phyloP scores from a whole-genome alignment of 306 rosid species.

The Pachyrhizus erosus region DNA sequence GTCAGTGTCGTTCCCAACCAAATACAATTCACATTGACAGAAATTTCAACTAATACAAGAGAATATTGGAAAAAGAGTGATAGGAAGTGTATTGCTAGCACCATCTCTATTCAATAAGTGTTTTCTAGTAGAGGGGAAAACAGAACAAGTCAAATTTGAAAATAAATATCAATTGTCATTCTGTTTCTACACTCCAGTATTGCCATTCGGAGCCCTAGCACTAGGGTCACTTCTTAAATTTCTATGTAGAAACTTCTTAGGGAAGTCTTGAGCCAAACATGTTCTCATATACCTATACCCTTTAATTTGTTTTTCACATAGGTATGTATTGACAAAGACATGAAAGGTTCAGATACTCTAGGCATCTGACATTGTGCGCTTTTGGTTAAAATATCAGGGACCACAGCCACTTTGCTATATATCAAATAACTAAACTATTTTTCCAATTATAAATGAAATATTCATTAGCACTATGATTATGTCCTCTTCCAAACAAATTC shows the following conservation, averaged over 20 bases:
- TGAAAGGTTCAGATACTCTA: background rate
- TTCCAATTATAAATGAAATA: background rate
- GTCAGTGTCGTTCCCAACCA: background rate
- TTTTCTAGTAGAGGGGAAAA: background rate
- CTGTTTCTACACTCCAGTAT: background rate
- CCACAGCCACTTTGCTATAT: background rate
- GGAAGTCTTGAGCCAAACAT: background rate
- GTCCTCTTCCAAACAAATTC: background rate
- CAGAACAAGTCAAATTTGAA: background rate
- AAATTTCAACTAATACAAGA: no score
- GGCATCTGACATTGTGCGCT: background rate
- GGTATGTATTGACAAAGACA: background rate
- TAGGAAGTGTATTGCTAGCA: background rate
- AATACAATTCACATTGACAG: no score
- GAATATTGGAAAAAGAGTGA: no score
- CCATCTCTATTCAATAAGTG: background rate
- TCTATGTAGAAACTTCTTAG: background rate
- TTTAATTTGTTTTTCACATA: background rate
- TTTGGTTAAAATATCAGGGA: slow-evolving; percentile 3
- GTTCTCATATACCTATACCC: background rate
- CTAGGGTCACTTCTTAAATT: background rate
- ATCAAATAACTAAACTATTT: slow-evolving; percentile 21
- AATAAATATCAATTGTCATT: slow-evolving; percentile 12
- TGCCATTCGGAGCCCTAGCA: background rate
- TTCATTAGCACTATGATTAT: slow-evolving; percentile 6